Evolutionary conservation across 768 basidiomycete species (phyloP).

Genomic region (Psilocybe subaeruginosa): DNA sequence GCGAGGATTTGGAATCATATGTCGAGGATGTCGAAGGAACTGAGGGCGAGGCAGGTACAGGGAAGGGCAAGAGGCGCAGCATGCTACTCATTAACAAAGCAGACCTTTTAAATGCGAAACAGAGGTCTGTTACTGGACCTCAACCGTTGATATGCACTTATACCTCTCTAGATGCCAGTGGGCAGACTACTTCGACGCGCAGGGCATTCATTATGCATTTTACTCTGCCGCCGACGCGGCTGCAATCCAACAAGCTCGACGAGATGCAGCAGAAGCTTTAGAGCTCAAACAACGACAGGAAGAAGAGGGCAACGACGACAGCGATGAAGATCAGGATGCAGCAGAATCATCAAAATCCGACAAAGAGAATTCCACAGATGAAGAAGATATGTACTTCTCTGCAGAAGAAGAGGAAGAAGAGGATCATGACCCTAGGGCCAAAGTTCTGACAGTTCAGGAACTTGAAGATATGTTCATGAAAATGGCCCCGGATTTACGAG

Average conservation of each 20-base stretch:
- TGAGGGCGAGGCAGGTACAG: constrained; percentile 81
- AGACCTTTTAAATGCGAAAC: constrained; percentile 84
- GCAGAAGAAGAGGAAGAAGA: constrained; percentile 56
- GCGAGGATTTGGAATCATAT: constrained; percentile 88
- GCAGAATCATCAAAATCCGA: constrained; percentile 16
- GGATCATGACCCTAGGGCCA: constrained; percentile 64
- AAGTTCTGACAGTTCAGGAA: constrained; percentile 83
- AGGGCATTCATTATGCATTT: constrained; percentile 82
- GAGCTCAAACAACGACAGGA: constrained; percentile 9
- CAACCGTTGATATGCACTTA: background rate
- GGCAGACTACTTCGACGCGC: constrained; percentile 89
- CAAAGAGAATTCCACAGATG: constrained; percentile 22
- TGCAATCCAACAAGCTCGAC: constrained; percentile 77
- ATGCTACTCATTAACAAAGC: constrained; percentile 95
- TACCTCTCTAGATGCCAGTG: constrained; percentile 62
- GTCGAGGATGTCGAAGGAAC: constrained; percentile 82
- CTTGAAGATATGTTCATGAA: constrained; percentile 81
- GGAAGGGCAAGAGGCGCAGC: constrained; percentile 70
- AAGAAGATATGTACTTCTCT: constrained; percentile 49
- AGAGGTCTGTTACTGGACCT: constrained; percentile 58
- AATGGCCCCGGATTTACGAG: constrained; percentile 69
- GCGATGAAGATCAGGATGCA: constrained; percentile 1
- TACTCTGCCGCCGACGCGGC: constrained; percentile 91
- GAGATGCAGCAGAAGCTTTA: constrained; percentile 41
- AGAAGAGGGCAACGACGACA: constrained; percentile 28